phyloP scores from a whole-genome alignment of 139 green algal genomes.

The Chlorella sp. region DNA sequence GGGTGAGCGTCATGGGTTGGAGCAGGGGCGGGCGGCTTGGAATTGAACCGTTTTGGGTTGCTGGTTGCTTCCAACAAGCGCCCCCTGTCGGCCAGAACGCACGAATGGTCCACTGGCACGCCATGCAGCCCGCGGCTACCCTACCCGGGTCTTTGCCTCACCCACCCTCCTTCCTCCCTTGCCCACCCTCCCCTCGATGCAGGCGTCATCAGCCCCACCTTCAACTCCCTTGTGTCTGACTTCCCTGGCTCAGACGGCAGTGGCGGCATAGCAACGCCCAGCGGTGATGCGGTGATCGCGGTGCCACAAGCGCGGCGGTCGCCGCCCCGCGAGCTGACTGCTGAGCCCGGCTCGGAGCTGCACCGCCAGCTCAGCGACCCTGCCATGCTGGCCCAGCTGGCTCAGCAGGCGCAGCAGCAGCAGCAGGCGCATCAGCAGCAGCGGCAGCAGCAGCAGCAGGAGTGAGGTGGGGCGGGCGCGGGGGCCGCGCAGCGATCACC shows the following conservation, averaged over 20 bases:
- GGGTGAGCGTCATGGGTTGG: neutral
- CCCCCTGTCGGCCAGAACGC: too few species aligned
- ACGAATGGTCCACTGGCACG: too few species aligned
- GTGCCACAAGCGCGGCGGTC: neutral
- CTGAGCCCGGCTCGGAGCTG: slow-evolving; percentile 9
- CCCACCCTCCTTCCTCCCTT: too few species aligned
- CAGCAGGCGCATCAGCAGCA: neutral
- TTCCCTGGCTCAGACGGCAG: neutral
- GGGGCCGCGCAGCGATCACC: too few species aligned
- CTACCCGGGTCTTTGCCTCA: too few species aligned
- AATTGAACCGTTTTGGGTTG: too few species aligned
- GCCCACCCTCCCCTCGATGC: too few species aligned
- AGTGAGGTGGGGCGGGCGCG: too few species aligned
- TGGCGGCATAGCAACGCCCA: neutral
- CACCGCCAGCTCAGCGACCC: slow-evolving; percentile 10
- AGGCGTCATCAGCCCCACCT: too few species aligned
- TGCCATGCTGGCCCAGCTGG: neutral
- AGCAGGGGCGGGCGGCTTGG: too few species aligned
- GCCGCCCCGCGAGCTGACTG: neutral
- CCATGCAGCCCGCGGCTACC: too few species aligned
- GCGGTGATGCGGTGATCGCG: slow-evolving; percentile 3
- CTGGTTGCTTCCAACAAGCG: too few species aligned
- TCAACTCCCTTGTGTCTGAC: neutral
- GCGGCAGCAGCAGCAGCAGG: neutral
- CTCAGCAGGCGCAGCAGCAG: neutral